Conservation (phyloP, 2,329 filamentous ascomycete species). For the Cordyceps javanica region DNA sequence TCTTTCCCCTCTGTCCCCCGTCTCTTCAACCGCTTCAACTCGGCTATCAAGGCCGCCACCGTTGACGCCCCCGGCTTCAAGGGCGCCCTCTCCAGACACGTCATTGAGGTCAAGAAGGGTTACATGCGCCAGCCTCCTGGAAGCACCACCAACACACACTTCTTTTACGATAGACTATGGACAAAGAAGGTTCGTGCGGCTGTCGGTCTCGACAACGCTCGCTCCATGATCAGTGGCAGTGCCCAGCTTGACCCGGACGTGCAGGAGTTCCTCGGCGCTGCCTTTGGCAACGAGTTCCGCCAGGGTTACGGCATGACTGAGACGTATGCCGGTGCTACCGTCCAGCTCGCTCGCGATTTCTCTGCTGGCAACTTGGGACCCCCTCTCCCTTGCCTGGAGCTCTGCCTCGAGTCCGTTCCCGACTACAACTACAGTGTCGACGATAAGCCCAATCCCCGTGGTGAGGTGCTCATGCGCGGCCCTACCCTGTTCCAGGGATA, state of each 20-base stretch:
- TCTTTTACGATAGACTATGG: slow-evolving; percentile 83
- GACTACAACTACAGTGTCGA: slow-evolving; percentile 89
- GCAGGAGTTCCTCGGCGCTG: slow-evolving; percentile 81
- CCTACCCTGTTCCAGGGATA: slow-evolving; percentile 77
- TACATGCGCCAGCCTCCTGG: slow-evolving; percentile 65
- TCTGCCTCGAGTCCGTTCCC: slow-evolving; percentile 78
- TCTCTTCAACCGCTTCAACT: slow-evolving; percentile 85
- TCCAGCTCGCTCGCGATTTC: slow-evolving; percentile 65
- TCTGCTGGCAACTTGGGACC: slow-evolving; percentile 75
- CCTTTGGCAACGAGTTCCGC: slow-evolving; percentile 69
- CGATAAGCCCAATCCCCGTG: slow-evolving; percentile 84
- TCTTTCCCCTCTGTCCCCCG: slow-evolving; percentile 84
- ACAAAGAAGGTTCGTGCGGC: slow-evolving; percentile 79
- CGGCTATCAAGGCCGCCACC: slow-evolving; percentile 73
- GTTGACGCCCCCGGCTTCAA: slow-evolving; percentile 73
- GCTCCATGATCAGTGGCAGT: slow-evolving; percentile 77
- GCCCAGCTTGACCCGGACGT: slow-evolving; percentile 88
- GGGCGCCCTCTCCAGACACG: slow-evolving; percentile 73
- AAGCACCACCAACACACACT: slow-evolving; percentile 70
- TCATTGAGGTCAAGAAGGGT: slow-evolving; percentile 74
- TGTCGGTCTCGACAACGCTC: slow-evolving; percentile 69
- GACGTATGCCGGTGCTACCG: slow-evolving; percentile 71
- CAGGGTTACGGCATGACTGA: slow-evolving; percentile 96
- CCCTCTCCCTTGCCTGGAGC: slow-evolving; percentile 60
- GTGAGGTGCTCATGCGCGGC: slow-evolving; percentile 80